Evolutionary conservation across 2,329 filamentous ascomycete genomes (phyloP), one percentile per base, ranked within the genome.

Genomic region (Colletotrichum lupini): DNA sequence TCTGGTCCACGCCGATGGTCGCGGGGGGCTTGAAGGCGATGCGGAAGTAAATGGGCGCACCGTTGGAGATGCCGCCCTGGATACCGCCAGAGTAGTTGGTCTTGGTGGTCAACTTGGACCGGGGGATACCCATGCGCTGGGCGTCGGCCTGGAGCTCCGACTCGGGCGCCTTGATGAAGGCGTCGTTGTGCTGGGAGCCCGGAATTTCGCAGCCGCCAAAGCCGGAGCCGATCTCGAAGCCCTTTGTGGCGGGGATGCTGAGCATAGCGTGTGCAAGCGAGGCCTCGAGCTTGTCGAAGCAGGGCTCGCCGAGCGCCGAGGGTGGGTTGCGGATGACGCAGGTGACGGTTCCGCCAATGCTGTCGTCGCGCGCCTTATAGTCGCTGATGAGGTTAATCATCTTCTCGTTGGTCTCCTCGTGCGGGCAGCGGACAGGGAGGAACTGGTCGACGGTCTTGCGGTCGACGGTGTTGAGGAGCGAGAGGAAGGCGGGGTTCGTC

Each of bases 71-170:
- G 65, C 96, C 96, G 56, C 96, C 97, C 85, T 98, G 96, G 77
- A 98, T 94, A 76, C 96, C 97, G 14, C 96, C 96, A 2, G 93
- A 96, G 87, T 98, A 95, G 87, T 98, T 98, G 30, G 96, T 98
- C 86, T 93, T 94, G 68, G 96, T 98, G 9, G 92, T 92, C 66
- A 98, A 89, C 75, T 87, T 89, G 22, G 93, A 90, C 72, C 86
- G 85, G 35, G 85, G 83, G 19, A 87, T 82, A 35, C 86, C 87
- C 26, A 84, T 83, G 59, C 80, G 80, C 28, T 82, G 80, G 14
- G 81, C 58, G 19, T 67, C 62, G 46, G 74, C 72, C 7, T 84
- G 81, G 2, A 84, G 81, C 19, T 83, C 78, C 3, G 79, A 74
- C 46, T 79, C 81, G 3, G 88, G 85, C 16, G 90, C 86, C 68